Evolutionary conservation across 441 rosid species (phyloP).

Genomic region (Eugenia klotzschiana): DNA sequence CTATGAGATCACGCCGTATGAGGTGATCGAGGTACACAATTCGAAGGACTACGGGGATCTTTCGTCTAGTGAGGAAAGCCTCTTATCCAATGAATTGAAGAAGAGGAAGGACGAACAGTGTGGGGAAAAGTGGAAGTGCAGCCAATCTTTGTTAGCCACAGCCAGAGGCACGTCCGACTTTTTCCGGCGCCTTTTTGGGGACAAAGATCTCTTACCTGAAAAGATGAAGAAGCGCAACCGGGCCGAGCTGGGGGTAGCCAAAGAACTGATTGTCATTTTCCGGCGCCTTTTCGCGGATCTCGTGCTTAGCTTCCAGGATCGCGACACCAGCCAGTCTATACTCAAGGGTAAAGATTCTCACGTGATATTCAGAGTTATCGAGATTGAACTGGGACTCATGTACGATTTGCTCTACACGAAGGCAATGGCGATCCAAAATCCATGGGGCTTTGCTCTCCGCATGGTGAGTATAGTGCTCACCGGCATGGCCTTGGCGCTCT

Average conservation of each 20-base stretch:
- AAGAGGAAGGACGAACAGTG: neutral
- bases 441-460: neutral
- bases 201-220: too few species aligned
- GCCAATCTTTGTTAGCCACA: neutral
- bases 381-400: neutral
- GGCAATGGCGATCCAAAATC: neutral
- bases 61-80: neutral
- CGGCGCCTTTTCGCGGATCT: neutral
- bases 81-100: neutral
- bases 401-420: neutral
- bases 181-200: neutral
- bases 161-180: neutral
- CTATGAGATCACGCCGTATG: neutral
- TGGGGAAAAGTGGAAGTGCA: neutral
- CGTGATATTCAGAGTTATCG: neutral
- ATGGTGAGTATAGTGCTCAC: neutral
- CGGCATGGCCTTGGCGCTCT: neutral
- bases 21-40: neutral
- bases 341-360: neutral
- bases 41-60: neutral
- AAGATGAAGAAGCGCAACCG: neutral
- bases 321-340: neutral
- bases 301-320: neutral
- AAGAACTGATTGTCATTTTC: neutral
- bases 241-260: neutral